Base-by-base conservation (phyloP, 2,329 filamentous ascomycete genomes). In the Fusarium virguliforme region DNA sequence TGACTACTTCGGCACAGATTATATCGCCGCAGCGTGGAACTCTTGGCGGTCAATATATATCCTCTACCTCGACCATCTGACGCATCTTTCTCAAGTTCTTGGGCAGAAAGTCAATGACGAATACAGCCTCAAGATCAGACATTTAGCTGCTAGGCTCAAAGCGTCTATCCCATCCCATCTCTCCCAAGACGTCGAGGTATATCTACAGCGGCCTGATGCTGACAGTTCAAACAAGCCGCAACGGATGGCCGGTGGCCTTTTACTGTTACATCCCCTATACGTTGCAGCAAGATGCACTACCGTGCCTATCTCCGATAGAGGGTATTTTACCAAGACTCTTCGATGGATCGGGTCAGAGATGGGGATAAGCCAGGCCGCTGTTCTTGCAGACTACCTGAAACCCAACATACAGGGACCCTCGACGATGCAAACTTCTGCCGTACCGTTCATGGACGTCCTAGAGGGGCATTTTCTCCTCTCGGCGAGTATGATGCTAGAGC, bases 401-500 rank as follows among this genome's bases (percentile, higher is more conserved):
- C 50, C 50, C 10, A 35, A 12, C 9, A 53, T 35, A 18, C 48
- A 53, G 18, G 48, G 48, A 3, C 48, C 48, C 9, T 53, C 30
- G 8, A 18, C 12, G 48, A 53, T 35, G 48, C 50, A 53, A 18
- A 35, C 10, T 15, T 35, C 50, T 26, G 50, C 18, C 35, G 30
- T 53, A 35, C 15, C 50, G 13, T 53, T 53, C 8, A 53, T 53
- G 50, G 50, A 53, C 7, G 30, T 53, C 7, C 50, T 53, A 24
- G 50, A 53, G 18, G 30, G 50, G 2, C 50, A 53, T 35, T 53
- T 53, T 24, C 50, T 53, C 6, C 35, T 53, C 4, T 53, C 50
- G 9, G 50, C 50, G 4, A 53, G 50, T 53, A 53, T 53, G 50
- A 53, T 53, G 50, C 50, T 53, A 12, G 50, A 53, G 13, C 30